Evolutionary conservation across 2,329 filamentous ascomycete genomes (phyloP).

Genomic region (Xylariaceae sp.): DNA sequence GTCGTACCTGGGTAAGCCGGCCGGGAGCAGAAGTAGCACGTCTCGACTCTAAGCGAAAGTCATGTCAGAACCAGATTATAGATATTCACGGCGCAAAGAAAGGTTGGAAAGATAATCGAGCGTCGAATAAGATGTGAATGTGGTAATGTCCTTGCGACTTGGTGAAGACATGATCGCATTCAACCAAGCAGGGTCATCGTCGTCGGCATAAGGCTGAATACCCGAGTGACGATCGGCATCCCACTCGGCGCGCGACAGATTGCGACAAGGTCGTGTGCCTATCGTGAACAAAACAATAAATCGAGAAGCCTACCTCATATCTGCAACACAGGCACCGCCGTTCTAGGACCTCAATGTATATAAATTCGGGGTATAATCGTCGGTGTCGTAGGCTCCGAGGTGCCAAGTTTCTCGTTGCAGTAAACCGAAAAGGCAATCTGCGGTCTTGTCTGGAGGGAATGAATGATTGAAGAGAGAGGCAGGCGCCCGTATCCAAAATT

Average conservation of each 20-base stretch:
- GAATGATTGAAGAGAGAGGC: neutral
- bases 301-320: constrained; percentile 30
- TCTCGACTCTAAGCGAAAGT: constrained; percentile 47
- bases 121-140: neutral
- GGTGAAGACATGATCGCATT: neutral
- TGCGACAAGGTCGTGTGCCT: constrained; percentile 2
- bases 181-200: neutral
- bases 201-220: neutral
- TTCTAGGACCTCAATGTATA: neutral
- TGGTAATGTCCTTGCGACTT: neutral
- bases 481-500: constrained; percentile 14
- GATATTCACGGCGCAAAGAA: neutral
- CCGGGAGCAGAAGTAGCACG: constrained; percentile 66
- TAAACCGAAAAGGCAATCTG: constrained; percentile 1
- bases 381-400: neutral
- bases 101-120: neutral
- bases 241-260: constrained; percentile 2
- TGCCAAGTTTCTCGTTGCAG: neutral
- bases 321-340: constrained; percentile 12
- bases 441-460: neutral
- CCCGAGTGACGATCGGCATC: neutral
- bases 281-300: neutral
- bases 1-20: constrained; percentile 57
- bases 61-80: constrained; percentile 5
- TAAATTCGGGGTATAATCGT: constrained; percentile 3